Percentiles rank a stretch among this genome's conserved stretches.
Evolutionary conservation across 306 rosid species (phyloP).

Genomic region (Prunus salicina): DNA sequence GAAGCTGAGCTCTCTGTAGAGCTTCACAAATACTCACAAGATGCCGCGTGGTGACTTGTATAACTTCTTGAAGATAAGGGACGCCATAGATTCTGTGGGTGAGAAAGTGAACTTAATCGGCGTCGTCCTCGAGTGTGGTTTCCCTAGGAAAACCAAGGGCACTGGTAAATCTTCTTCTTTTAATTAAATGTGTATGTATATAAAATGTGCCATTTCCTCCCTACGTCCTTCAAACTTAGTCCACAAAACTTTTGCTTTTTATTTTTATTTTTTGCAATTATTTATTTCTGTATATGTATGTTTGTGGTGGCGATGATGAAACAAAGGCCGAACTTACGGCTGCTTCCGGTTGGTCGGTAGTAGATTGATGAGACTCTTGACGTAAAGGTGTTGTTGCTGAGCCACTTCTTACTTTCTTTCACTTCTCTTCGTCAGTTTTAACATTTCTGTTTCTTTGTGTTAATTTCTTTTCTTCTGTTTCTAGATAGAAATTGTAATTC

Average conservation of each 20-base stretch:
- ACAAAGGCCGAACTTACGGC: slow-evolving; percentile 91
- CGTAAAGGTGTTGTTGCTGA: slow-evolving; percentile 58
- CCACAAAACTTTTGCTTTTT: too few relatives aligned
- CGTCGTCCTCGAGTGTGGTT: slow-evolving; percentile 47
- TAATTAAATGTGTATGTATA: background rate
- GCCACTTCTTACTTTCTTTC: slow-evolving; percentile 37
- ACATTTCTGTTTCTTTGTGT: background rate
- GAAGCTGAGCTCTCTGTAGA: background rate
- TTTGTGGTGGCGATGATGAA: slow-evolving; percentile 62
- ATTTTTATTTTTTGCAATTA: background rate
- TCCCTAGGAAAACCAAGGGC: slow-evolving; percentile 46
- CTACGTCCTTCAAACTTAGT: too few relatives aligned
- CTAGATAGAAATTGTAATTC: background rate
- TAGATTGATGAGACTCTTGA: slow-evolving; percentile 57
- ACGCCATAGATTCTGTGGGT: slow-evolving; percentile 29
- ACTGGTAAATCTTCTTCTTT: slow-evolving; percentile 36
- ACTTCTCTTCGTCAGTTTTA: background rate
- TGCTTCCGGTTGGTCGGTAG: slow-evolving; percentile 63
- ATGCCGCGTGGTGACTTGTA: slow-evolving; percentile 36
- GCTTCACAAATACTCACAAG: background rate
- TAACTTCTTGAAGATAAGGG: slow-evolving; percentile 36
- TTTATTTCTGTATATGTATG: background rate
- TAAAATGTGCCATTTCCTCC: background rate
- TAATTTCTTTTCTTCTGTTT: background rate
- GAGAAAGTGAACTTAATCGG: slow-evolving; percentile 47